These are phyloP conservation scores for Cucurbita ficifolia DNA, from an alignment of 306 rosid genomes.

Conservation along the genomic window DNA sequence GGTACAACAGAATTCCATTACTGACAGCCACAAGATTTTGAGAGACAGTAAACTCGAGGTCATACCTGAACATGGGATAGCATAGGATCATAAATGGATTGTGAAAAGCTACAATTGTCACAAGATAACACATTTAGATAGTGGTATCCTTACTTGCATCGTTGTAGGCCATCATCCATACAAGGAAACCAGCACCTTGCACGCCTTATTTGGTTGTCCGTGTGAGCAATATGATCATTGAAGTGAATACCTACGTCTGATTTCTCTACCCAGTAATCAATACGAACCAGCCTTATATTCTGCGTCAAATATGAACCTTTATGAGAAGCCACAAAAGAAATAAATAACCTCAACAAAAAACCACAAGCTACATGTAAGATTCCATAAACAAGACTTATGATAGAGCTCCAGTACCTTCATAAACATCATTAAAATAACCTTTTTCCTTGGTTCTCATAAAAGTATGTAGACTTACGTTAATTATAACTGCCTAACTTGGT, in stretches of 20 bases:
- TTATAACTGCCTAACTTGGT: background rate
- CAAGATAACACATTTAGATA: background rate
- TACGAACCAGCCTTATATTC: conserved; percentile 78
- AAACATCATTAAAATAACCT: background rate
- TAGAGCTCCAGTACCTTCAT: background rate
- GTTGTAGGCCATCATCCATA: conserved; percentile 68
- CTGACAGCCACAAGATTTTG: conserved; percentile 82
- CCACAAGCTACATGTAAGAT: background rate
- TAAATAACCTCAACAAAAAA: conserved; percentile 32
- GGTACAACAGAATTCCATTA: conserved; percentile 68
- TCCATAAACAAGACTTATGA: background rate
- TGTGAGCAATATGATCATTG: conserved; percentile 44
- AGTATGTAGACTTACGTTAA: background rate
- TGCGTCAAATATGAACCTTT: conserved; percentile 67
- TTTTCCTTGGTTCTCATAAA: background rate
- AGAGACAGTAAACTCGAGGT: conserved; percentile 90
- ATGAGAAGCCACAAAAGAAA: conserved; percentile 46
- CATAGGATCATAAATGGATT: background rate
- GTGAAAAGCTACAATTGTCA: background rate
- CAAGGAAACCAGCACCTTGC: conserved; percentile 99
- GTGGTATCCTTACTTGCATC: conserved; percentile 47
- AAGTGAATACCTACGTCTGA: conserved; percentile 67
- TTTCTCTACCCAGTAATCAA: conserved; percentile 83
- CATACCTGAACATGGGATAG: conserved; percentile 47
- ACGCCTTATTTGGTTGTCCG: conserved; percentile 80